phyloP scores from a whole-genome alignment of 225 moss, liverwort and hornwort genomes.

The Bryum argenteum region DNA sequence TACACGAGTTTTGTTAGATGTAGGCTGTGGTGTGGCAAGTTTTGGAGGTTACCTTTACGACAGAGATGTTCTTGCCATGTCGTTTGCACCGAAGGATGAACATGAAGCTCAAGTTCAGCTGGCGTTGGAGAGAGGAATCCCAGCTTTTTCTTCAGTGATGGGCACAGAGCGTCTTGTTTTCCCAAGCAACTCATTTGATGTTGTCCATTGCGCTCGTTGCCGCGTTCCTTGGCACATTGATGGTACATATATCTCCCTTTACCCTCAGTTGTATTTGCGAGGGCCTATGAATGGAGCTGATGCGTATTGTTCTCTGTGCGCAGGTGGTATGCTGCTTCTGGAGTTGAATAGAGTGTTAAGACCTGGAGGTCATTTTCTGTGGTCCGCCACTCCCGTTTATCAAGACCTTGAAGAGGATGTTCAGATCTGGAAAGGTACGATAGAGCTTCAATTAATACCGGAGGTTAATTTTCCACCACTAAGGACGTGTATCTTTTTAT shows the following conservation, averaged over 20 bases:
- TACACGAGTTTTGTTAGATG: slow-evolving; percentile 78
- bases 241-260: slow-evolving; percentile 41
- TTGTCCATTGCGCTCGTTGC: slow-evolving; percentile 88
- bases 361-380: slow-evolving; percentile 85
- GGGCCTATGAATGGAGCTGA: background rate
- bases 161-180: slow-evolving; percentile 78
- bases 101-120: slow-evolving; percentile 95
- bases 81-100: slow-evolving; percentile 93
- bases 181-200: slow-evolving; percentile 84
- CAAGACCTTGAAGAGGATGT: slow-evolving; percentile 61
- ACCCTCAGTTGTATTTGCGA: background rate
- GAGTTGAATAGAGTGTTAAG: slow-evolving; percentile 85
- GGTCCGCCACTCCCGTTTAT: slow-evolving; percentile 95
- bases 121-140: slow-evolving; percentile 85
- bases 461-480: background rate
- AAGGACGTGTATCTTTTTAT: background rate
- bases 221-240: slow-evolving; percentile 81
- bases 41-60: slow-evolving; percentile 87
- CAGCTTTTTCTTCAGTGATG: slow-evolving; percentile 83
- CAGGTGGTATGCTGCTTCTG: slow-evolving; percentile 78
- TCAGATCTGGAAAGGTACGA: slow-evolving; percentile 65
- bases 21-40: slow-evolving; percentile 94
- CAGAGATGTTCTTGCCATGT: slow-evolving; percentile 84
- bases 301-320: background rate
- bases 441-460: background rate